Conservation (phyloP, 75 land plant genomes). For the Larix kaempferi region DNA sequence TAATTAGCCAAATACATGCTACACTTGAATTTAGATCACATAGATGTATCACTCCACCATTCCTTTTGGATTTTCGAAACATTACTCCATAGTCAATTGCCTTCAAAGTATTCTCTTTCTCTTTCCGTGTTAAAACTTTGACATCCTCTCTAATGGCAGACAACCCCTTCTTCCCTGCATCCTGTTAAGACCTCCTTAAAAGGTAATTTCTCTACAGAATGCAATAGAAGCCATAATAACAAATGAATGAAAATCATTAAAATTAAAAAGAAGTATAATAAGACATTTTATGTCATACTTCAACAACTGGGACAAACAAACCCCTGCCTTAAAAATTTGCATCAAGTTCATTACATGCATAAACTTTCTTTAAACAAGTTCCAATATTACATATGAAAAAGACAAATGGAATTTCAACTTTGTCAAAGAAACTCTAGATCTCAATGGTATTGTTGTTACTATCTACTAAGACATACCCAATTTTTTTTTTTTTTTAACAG, state of each 20-base stretch:
- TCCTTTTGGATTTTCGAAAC: not conserved
- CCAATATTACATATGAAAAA: too few species aligned
- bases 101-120: conserved; percentile 80
- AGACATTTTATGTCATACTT: conserved; percentile 34
- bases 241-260: not conserved
- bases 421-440: too few species aligned
- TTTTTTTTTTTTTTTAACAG: too few species aligned
- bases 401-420: too few species aligned
- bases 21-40: not conserved
- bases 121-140: conserved; percentile 86
- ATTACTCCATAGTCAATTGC: conserved; percentile 92
- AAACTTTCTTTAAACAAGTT: too few species aligned
- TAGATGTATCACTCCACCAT: not conserved
- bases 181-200: conserved; percentile 34
- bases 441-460: too few species aligned
- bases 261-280: not conserved
- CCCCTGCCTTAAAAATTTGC: too few species aligned
- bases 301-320: conserved; percentile 91
- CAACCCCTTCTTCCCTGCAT: conserved; percentile 97
- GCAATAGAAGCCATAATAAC: not conserved
- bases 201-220: not conserved
- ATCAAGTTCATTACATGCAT: too few species aligned
- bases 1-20: not conserved
- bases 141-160: conserved; percentile 81
- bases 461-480: too few species aligned